These are phyloP conservation scores for Boechera retrofracta DNA, from an alignment of 345 rosid species.

Conservation along the genomic window DNA sequence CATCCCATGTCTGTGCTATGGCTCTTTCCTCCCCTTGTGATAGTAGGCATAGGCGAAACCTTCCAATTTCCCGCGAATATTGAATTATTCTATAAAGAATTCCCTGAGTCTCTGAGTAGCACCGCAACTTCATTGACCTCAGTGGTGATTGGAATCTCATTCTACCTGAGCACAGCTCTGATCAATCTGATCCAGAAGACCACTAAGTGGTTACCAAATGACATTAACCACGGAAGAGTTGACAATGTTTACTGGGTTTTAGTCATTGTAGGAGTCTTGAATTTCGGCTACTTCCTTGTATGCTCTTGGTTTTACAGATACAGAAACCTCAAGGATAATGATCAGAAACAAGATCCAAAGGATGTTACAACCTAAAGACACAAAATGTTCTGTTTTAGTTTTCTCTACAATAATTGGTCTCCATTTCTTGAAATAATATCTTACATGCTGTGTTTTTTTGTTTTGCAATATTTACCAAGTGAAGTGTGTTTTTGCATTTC, in stretches of 20 bases:
- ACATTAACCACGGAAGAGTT: conserved; percentile 57
- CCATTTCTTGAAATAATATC: not conserved
- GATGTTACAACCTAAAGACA: not conserved
- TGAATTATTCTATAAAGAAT: conserved; percentile 56
- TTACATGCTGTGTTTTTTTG: not conserved
- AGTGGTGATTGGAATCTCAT: conserved; percentile 48
- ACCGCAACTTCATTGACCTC: conserved; percentile 59
- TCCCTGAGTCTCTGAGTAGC: conserved; percentile 48
- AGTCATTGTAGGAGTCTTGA: conserved; percentile 40
- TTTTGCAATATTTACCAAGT: too few relatives aligned
- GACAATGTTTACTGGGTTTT: conserved; percentile 56
- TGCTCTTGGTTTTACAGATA: conserved; percentile 47
- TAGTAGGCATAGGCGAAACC: conserved; percentile 60
- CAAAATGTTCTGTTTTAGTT: not conserved
- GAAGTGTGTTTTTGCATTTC: not conserved
- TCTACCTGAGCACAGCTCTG: conserved; percentile 50
- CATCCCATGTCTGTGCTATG: conserved; percentile 52
- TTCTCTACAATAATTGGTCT: not conserved
- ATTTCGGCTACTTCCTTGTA: conserved; percentile 51
- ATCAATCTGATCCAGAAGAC: conserved; percentile 43
- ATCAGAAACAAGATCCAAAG: not conserved
- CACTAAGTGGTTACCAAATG: conserved; percentile 58
- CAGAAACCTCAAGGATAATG: conserved; percentile 13
- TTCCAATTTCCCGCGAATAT: conserved; percentile 58
- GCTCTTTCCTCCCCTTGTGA: conserved; percentile 57